phyloP scores from a whole-genome alignment of 257 asterid genomes.

The Solanum piurae region DNA sequence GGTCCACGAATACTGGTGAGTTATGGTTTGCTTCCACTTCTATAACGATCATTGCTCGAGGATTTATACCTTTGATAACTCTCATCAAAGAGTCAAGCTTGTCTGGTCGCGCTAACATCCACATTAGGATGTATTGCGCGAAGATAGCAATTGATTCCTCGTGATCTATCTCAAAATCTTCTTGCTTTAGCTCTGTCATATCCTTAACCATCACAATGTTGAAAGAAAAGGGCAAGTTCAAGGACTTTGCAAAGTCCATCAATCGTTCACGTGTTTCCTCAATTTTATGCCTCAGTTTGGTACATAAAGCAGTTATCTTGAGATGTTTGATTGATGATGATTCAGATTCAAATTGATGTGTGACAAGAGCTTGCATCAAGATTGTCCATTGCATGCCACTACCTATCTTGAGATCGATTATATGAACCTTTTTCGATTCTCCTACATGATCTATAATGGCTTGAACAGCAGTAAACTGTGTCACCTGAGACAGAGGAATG shows the following conservation, averaged over 20 bases:
- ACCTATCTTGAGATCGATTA: constrained; percentile 40
- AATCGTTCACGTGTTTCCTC: constrained; percentile 38
- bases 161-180: constrained; percentile 8
- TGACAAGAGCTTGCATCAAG: constrained; percentile 58
- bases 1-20: constrained; percentile 31
- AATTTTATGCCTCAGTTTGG: constrained; percentile 13
- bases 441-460: constrained; percentile 34
- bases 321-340: constrained; percentile 24
- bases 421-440: constrained; percentile 33
- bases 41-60: constrained; percentile 24
- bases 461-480: constrained; percentile 43
- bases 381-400: constrained; percentile 39
- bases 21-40: constrained; percentile 49
- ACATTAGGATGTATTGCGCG: constrained; percentile 20
- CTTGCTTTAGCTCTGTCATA: constrained; percentile 18
- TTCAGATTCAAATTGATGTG: constrained; percentile 5
- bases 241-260: constrained; percentile 32
- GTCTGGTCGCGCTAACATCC: constrained; percentile 24
- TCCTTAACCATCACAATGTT: constrained; percentile 35
- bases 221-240: constrained; percentile 30
- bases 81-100: constrained; percentile 26
- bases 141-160: constrained; percentile 38
- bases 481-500: constrained; percentile 33
- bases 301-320: constrained; percentile 48
- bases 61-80: constrained; percentile 17